Evolutionary conservation across 78 protist genomes (phyloP).

Genomic region (Pigoraptor vietnamica): DNA sequence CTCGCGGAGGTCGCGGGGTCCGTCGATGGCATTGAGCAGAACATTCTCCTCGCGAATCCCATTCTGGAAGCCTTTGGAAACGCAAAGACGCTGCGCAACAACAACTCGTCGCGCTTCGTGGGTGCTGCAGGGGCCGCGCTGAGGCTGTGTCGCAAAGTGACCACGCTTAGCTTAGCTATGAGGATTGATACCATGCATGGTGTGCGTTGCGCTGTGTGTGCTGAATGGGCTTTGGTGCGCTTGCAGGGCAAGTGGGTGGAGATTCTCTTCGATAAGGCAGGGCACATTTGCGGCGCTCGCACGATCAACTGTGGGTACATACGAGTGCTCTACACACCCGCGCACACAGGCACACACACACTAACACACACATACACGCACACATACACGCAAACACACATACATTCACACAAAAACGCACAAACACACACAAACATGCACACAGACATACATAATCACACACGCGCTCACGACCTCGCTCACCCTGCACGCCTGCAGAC

Average conservation of each 20-base stretch:
- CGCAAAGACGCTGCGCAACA: conserved; percentile 90
- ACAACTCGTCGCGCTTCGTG: conserved; percentile 86
- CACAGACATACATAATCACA: no score
- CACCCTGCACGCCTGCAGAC: background rate
- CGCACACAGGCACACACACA: no score
- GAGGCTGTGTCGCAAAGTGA: no score
- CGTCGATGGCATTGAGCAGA: conserved; percentile 31
- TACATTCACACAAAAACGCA: no score
- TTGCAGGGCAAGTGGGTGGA: conserved; percentile 48
- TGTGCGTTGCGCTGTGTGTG: background rate
- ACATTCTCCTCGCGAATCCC: conserved; percentile 48
- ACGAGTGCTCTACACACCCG: background rate
- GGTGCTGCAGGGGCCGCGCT: background rate
- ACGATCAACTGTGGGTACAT: conserved; percentile 45
- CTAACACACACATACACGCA: no score
- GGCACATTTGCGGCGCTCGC: conserved; percentile 76
- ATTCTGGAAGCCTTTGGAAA: conserved; percentile 85
- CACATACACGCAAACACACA: no score
- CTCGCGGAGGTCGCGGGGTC: background rate
- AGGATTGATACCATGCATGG: no score
- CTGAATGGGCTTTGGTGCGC: no score
- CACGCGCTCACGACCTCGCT: no score
- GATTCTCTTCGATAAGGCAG: conserved; percentile 38
- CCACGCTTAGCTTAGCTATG: no score
- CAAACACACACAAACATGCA: no score